Base-by-base conservation (phyloP, 768 basidiomycete genomes). In the Suillus hirtellus region DNA sequence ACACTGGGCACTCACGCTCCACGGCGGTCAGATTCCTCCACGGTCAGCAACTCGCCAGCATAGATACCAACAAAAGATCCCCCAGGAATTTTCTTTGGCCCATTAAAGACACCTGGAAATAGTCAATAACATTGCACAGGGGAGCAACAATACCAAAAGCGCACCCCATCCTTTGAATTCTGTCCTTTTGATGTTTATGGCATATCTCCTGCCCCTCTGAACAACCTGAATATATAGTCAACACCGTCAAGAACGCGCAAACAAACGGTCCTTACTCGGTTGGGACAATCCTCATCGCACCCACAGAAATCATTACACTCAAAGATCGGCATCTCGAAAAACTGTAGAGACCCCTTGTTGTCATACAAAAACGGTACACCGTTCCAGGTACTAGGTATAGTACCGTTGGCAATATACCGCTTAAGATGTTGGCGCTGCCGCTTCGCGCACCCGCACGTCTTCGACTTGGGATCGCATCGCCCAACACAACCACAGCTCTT, bases 291-390 rank as follows among this genome's bases (percentile, higher is more conserved):
- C 2, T 90, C 89, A 15, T 87, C 87, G 75, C 95, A 97, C 2
- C 82, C 81, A 71, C 95, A 97, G 35, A 86, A 78, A 50, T 84
- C 86, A 70, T 95, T 93, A 71, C 95, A 97, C 75, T 97, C 95
- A 68, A 91, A 91, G 34, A 95, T 87, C 0, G 93, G 90, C 61
- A 81, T 82, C 7, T 79, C 82, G 17, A 75, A 67, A 3, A 70
- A 66, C 66, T 81, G 84, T 43, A 95, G 69, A 42, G 75, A 73
- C 15, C 90, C 88, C 61, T 78, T 79, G 62, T 76, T 75, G 68
- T 93, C 86, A 71, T 94, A 96, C 21, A 84, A 76, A 71, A 95
- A 95, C 1, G 90, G 86, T 14, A 73, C 74, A 2, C 77, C 73
- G 24, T 77, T 73, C 34, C 75, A 76, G 46, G 72, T 81, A 38